These are phyloP conservation scores for Corrigiola litoralis DNA, from an alignment of 179 eudicot species.

Conservation along the genomic window DNA sequence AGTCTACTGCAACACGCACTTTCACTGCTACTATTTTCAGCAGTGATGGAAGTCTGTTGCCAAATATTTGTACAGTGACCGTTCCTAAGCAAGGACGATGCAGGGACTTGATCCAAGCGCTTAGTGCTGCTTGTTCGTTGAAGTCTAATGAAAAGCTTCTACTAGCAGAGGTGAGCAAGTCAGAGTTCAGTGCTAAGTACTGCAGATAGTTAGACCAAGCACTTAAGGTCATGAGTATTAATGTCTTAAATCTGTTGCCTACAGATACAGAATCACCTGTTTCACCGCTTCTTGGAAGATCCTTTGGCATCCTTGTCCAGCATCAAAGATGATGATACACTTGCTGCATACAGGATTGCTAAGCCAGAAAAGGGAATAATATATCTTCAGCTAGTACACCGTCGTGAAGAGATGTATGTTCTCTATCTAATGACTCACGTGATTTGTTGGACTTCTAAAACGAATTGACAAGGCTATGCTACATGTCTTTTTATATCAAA, in stretches of 20 bases:
- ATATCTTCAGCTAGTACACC: constrained; percentile 85
- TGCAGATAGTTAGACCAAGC: not conserved
- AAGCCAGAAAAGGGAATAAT: constrained; percentile 53
- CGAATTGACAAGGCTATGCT: not conserved
- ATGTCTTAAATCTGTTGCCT: constrained; percentile 12
- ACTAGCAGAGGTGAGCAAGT: constrained; percentile 75
- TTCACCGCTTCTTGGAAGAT: constrained; percentile 84
- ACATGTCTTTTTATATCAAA: too few relatives aligned
- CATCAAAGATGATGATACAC: constrained; percentile 89
- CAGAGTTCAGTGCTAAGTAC: not conserved
- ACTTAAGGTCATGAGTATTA: not conserved
- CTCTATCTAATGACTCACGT: constrained; percentile 7
- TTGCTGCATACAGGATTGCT: constrained; percentile 90
- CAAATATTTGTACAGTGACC: constrained; percentile 70
- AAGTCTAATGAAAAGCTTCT: constrained; percentile 84
- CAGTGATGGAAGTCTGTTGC: constrained; percentile 75
- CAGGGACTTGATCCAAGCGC: constrained; percentile 88
- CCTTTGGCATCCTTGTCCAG: constrained; percentile 72
- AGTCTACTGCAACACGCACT: constrained; percentile 68
- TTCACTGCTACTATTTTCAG: constrained; percentile 82
- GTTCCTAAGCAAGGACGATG: constrained; percentile 95
- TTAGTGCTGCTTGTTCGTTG: constrained; percentile 71
- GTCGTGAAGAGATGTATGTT: constrained; percentile 81
- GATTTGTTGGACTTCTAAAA: not conserved
- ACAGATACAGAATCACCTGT: constrained; percentile 79